Conservation (phyloP, 1,284 basidiomycete genomes). For the Xerocomus cyaneibrunnescens region DNA sequence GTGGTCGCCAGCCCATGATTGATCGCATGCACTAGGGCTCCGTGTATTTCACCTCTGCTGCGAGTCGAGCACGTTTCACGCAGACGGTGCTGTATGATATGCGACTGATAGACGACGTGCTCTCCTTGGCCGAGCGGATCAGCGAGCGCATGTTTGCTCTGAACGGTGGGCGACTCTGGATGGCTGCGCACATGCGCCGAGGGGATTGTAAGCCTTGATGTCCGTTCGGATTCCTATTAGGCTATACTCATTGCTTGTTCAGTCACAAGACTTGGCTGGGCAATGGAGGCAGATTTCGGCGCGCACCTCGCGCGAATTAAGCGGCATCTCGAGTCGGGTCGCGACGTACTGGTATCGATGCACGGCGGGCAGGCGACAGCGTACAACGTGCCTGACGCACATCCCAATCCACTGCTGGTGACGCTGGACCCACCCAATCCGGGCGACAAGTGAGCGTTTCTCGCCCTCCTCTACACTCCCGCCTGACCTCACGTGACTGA, state of each 20-base stretch:
- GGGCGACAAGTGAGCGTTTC: slow-evolving; percentile 25
- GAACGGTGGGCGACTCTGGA: slow-evolving; percentile 42
- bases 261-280: slow-evolving; percentile 37
- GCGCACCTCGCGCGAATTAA: slow-evolving; percentile 41
- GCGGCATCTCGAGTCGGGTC: slow-evolving; percentile 34
- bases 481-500: neutral
- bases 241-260: slow-evolving; percentile 1
- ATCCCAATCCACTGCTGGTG: slow-evolving; percentile 23
- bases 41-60: slow-evolving; percentile 40
- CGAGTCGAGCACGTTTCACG: slow-evolving; percentile 35
- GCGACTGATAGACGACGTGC: slow-evolving; percentile 31
- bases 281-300: slow-evolving; percentile 34
- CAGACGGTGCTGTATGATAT: slow-evolving; percentile 39
- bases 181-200: slow-evolving; percentile 48
- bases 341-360: slow-evolving; percentile 28
- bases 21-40: slow-evolving; percentile 31
- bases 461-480: no score
- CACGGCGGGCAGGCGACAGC: slow-evolving; percentile 12
- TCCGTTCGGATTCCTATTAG: neutral
- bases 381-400: slow-evolving; percentile 33
- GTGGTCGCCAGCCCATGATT: neutral
- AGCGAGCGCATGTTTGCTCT: slow-evolving; percentile 36
- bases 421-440: slow-evolving; percentile 27
- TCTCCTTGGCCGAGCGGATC: slow-evolving; percentile 36
- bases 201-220: slow-evolving; percentile 43